Base-by-base conservation (phyloP, 2,329 filamentous ascomycete species). In the Talaromyces verruculosus region DNA sequence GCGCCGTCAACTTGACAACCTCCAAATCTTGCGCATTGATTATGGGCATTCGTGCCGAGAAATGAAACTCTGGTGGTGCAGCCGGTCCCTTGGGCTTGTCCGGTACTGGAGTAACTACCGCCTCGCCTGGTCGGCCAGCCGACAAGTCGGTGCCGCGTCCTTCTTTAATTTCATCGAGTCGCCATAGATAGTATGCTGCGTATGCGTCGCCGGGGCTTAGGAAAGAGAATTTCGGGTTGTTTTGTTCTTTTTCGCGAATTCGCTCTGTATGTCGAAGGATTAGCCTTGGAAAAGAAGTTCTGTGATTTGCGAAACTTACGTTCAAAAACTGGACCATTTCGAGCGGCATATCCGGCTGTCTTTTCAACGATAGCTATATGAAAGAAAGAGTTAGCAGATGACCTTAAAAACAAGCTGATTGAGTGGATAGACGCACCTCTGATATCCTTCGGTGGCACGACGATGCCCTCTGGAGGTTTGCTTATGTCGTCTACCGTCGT, bases 1-100 rank as follows among this genome's bases (percentile, higher is more conserved):
- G 83, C 22, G 95, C 95, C 41, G 94, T 97, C 74, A 97, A 80
- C 69, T 84, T 86, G 66, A 89, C 81, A 28, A 89, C 84, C 63
- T 89, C 88, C 68, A 98, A 82, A 84, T 99, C 95, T 78, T 96
- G 91, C 69, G 96, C 92, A 79, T 90, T 97, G 81, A 99, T 97
- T 71, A 93, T 94, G 66, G 95, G 95, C 92, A 98, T 97, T 76
- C 93, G 91, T 71, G 95, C 93, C 65, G 92, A 97, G 81, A 97
- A 99, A 71, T 91, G 87, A 75, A 96, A 98, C 72, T 93, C 90
- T 65, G 91, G 87, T 17, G 95, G 95, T 74, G 93, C 88, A 51
- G 90, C 88, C 7, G 94, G 94, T 25, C 93, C 94, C 77, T 91
- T 87, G 51, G 92, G 89, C 75, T 91, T 92, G 77, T 87, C 85